Base-by-base conservation (phyloP, 2,329 filamentous ascomycete species). In the Byssothecium circinans region DNA sequence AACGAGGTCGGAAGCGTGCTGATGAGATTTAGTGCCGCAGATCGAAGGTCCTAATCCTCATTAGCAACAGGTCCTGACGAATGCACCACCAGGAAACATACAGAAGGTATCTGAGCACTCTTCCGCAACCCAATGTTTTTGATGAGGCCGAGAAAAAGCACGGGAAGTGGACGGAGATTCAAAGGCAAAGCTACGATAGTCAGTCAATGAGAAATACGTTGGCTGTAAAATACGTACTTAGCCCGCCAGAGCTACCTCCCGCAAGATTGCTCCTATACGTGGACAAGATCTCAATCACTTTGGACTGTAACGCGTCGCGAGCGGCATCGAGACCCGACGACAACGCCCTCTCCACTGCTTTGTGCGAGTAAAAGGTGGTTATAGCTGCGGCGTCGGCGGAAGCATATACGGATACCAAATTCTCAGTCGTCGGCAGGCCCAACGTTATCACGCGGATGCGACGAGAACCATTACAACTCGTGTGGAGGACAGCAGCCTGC, bases 221-320 rank as follows among this genome's bases (percentile, higher is more conserved):
- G n/a, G 25, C 6, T 10, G 14, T n/a, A 17, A 15, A 19, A 30
- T 20, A 41, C 48, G 34, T 37, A 50, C 48, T 47, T 3, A 50
- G 39, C 22, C 85, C 91, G 42, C 92, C 91, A 83, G 96, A 94
- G 74, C 92, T 96, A 56, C 92, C 92, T 56, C 92, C 92, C 14
- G 89, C 92, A 49, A 99, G 81, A 71, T 99, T 94, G 77, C 97
- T 97, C 75, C 91, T 88, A 78, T 96, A 99, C 0, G 92, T 97
- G 70, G 92, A 87, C 50, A 99, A 78, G 40, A 99, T 82, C 75
- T 99, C 94, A 22, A 91, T 87, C 34, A 96, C 78, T 80, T 99
- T 99, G 57, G 86, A 84, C 70, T 96, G 91, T 35, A 97, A 79
- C 38, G 90, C 87, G 71, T 99, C 94, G 34, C 94, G 82, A 41